These are phyloP conservation scores for Fistulinella staudtii DNA, from an alignment of 1,284 basidiomycete genomes.

Conservation along the genomic window DNA sequence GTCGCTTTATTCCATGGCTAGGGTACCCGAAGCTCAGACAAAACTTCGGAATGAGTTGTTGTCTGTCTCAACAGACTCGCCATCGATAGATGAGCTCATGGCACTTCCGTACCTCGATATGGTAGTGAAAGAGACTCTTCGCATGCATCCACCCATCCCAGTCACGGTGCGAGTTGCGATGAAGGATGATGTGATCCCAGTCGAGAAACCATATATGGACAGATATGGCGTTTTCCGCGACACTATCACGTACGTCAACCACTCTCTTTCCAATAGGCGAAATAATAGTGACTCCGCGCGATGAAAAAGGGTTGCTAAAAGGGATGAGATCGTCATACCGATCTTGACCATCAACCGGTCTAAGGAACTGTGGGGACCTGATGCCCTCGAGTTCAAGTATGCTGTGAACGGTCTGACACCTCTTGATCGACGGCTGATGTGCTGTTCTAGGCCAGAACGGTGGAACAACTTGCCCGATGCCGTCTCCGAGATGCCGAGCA, in stretches of 20 bases:
- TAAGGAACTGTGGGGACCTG: conserved; percentile 45
- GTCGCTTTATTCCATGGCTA: conserved; percentile 62
- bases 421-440: no score
- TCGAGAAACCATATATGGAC: conserved; percentile 42
- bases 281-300: not conserved
- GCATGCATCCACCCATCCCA: conserved; percentile 61
- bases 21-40: conserved; percentile 52
- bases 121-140: conserved; percentile 65
- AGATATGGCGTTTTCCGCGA: conserved; percentile 36
- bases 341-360: conserved; percentile 39
- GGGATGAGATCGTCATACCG: conserved; percentile 37
- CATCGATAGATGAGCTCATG: conserved; percentile 60
- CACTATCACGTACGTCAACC: conserved; percentile 14
- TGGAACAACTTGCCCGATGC: conserved; percentile 51
- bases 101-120: conserved; percentile 56
- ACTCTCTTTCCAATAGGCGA: not conserved
- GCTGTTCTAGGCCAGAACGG: conserved; percentile 57
- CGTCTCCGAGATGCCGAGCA: conserved; percentile 48
- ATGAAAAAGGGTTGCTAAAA: conserved; percentile 34
- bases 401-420: no score
- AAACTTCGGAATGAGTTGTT: conserved; percentile 68
- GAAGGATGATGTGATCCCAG: conserved; percentile 60
- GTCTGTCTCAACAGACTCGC: conserved; percentile 43
- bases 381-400: conserved; percentile 35
- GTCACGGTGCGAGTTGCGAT: conserved; percentile 47